Evolutionary conservation across 1,284 basidiomycete species (phyloP).

Genomic region (Inonotus obliquus): DNA sequence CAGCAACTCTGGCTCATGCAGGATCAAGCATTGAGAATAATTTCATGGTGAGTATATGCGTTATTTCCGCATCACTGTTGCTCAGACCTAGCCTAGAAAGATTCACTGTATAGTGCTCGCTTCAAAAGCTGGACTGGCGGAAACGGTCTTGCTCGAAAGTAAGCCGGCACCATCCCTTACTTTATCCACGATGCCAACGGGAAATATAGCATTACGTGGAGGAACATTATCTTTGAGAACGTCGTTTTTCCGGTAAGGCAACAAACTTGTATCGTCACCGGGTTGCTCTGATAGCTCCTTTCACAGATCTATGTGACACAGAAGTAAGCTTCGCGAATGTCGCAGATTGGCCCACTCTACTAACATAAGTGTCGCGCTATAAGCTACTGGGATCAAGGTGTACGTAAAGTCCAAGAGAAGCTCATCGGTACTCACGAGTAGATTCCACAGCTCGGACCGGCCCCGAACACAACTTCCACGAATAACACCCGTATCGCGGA

Average conservation of each 20-base stretch:
- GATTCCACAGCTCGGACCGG: slow-evolving; percentile 36
- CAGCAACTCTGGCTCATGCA: no score
- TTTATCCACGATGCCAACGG: neutral
- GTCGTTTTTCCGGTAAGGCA: slow-evolving; percentile 50
- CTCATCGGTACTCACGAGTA: neutral
- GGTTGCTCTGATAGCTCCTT: neutral
- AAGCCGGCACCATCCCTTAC: slow-evolving; percentile 19
- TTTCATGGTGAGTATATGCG: slow-evolving; percentile 37
- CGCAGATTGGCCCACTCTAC: neutral
- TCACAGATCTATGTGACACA: slow-evolving; percentile 56
- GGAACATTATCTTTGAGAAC: slow-evolving; percentile 46
- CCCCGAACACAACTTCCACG: slow-evolving; percentile 37
- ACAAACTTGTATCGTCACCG: neutral
- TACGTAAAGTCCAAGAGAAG: slow-evolving; percentile 24
- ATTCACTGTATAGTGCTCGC: slow-evolving; percentile 52
- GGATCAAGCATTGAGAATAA: slow-evolving; percentile 47
- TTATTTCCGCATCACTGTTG: neutral
- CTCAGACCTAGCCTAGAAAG: slow-evolving; percentile 33
- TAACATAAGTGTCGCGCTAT: neutral
- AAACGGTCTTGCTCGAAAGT: slow-evolving; percentile 54
- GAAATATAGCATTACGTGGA: slow-evolving; percentile 48
- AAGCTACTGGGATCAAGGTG: slow-evolving; percentile 59
- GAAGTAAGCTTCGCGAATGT: slow-evolving; percentile 38
- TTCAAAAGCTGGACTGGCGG: slow-evolving; percentile 69
- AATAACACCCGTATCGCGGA: slow-evolving; percentile 55